A percentile compares a stretch with the other conserved stretches of the same genome.
Evolutionary conservation across 148 eudicot genomes (phyloP).

Genomic region (Rhododendron griersonianum): DNA sequence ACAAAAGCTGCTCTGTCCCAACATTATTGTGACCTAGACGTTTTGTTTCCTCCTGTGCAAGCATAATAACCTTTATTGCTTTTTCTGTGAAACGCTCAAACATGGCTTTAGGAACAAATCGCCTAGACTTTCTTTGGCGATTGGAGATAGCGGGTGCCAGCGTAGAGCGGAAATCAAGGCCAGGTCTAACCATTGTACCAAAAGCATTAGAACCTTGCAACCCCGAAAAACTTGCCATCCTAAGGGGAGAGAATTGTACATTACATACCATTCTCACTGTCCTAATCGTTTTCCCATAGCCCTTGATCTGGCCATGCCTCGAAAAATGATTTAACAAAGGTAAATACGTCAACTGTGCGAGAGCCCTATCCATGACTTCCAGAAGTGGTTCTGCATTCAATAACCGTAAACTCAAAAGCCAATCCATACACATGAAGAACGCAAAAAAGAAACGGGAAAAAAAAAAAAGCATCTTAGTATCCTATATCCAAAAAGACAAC

Average conservation of each 20-base stretch:
- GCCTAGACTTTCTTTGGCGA: constrained; percentile 41
- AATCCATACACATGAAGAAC: background rate
- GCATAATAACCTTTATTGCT: constrained; percentile 93
- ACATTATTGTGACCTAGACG: constrained; percentile 89
- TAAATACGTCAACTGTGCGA: constrained; percentile 60
- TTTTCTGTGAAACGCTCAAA: constrained; percentile 95
- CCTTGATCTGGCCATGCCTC: constrained; percentile 42
- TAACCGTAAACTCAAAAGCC: background rate
- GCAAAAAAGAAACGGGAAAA: background rate
- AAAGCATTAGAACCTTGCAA: constrained; percentile 60
- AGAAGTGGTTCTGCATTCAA: constrained; percentile 29
- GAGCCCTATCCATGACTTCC: constrained; percentile 71
- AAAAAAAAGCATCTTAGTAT: background rate
- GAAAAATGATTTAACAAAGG: constrained; percentile 44
- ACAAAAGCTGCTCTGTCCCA: constrained; percentile 89
- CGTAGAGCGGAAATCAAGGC: constrained; percentile 46
- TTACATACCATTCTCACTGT: constrained; percentile 44
- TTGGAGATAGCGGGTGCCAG: constrained; percentile 48
- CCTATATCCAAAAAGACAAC: background rate
- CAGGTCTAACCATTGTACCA: constrained; percentile 39
- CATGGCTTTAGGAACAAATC: constrained; percentile 69
- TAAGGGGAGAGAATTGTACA: constrained; percentile 33
- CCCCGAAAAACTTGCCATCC: constrained; percentile 57
- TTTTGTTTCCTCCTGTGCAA: constrained; percentile 96
- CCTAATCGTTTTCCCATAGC: constrained; percentile 45